These are phyloP conservation scores for Bryoerythrophyllum caledonicum DNA, from an alignment of 225 moss, liverwort and hornwort genomes.

Conservation along the genomic window DNA sequence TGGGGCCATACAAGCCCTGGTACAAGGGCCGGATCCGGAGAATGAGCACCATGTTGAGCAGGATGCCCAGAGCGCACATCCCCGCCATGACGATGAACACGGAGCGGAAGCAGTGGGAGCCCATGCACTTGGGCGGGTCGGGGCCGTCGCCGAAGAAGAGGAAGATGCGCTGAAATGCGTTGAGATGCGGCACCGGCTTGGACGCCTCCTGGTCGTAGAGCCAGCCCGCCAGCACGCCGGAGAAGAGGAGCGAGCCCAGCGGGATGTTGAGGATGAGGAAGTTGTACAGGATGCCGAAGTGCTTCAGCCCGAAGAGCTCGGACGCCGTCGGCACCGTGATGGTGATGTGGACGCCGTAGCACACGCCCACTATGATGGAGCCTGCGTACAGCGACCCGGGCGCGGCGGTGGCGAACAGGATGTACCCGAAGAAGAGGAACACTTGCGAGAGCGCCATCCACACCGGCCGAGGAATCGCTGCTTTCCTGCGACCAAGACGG, in stretches of 20 bases:
- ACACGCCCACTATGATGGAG: conserved; percentile 75
- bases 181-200: conserved; percentile 3
- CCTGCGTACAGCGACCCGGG: conserved; percentile 70
- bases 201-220: conserved; percentile 73
- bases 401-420: conserved; percentile 63
- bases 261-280: conserved; percentile 84
- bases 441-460: conserved; percentile 81
- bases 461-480: conserved; percentile 77
- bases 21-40: conserved; percentile 58
- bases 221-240: conserved; percentile 79
- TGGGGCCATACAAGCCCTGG: conserved; percentile 45
- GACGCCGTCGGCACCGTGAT: conserved; percentile 82
- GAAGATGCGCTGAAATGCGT: too few relatives aligned
- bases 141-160: not conserved
- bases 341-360: conserved; percentile 83
- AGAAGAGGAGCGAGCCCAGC: conserved; percentile 86
- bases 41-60: conserved; percentile 45
- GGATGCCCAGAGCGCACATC: conserved; percentile 52
- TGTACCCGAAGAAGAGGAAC: conserved; percentile 68
- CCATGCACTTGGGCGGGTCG: conserved; percentile 48
- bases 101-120: conserved; percentile 55
- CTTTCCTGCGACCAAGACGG: conserved; percentile 36
- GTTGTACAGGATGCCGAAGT: conserved; percentile 82
- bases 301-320: conserved; percentile 82
- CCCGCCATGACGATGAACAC: conserved; percentile 62